Conservation (phyloP, 2,329 filamentous ascomycete genomes). For the Rugonectria rugulosa region DNA sequence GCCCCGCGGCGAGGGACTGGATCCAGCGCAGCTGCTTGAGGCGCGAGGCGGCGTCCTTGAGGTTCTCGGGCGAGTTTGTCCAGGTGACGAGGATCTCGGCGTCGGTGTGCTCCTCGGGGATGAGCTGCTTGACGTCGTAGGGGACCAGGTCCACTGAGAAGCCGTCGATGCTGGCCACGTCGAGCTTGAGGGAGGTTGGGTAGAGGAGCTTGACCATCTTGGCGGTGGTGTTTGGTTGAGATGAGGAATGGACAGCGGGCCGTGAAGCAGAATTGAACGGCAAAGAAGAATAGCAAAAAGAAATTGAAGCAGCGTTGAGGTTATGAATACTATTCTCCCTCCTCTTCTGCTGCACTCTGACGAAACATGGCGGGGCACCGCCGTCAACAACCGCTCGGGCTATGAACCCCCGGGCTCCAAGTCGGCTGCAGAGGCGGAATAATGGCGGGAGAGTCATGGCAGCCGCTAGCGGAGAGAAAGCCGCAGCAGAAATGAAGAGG, state of each 20-base stretch:
- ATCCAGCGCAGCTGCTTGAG: constrained; percentile 69
- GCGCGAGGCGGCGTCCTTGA: constrained; percentile 62
- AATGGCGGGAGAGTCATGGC: constrained; percentile 17
- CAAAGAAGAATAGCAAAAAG: not conserved
- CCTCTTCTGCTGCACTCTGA: not conserved
- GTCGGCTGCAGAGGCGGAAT: constrained; percentile 15
- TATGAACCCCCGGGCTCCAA: constrained; percentile 20
- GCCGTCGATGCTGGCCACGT: constrained; percentile 62
- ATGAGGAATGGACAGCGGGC: not conserved
- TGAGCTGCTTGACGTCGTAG: constrained; percentile 64
- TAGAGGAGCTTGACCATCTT: constrained; percentile 69
- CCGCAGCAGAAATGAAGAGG: constrained; percentile 13
- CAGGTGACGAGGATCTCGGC: constrained; percentile 69
- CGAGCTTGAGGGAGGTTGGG: constrained; percentile 67
- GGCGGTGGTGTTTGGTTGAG: not conserved
- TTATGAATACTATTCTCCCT: not conserved
- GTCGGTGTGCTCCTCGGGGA: constrained; percentile 65
- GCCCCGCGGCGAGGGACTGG: constrained; percentile 70
- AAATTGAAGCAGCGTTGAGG: not conserved
- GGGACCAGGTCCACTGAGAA: constrained; percentile 64
- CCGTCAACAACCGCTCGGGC: constrained; percentile 6
- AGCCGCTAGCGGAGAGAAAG: constrained; percentile 38
- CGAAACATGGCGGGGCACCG: constrained; percentile 1
- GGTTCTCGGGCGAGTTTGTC: constrained; percentile 65
- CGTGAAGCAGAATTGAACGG: too few relatives aligned